Conservation (phyloP, 139 green algal genomes). For the Coelastrella sp. region DNA sequence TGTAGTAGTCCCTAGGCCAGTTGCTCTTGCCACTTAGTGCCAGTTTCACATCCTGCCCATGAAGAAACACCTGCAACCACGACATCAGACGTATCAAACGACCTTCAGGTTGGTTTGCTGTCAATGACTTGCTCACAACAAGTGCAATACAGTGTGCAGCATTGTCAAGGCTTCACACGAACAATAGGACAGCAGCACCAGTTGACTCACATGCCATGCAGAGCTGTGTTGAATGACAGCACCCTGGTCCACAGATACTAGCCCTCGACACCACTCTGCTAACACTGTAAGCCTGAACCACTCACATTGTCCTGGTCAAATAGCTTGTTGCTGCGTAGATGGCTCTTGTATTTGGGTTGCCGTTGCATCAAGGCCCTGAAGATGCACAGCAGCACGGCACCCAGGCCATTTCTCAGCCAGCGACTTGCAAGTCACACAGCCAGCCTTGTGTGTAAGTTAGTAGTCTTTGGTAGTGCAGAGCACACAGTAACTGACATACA, state of each 20-base stretch:
- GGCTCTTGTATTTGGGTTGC: slow-evolving; percentile 10
- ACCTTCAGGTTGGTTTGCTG: no score
- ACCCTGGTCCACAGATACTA: no score
- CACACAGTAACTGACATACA: no score
- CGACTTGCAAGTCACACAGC: no score
- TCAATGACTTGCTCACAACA: no score
- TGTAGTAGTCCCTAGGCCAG: slow-evolving; percentile 27
- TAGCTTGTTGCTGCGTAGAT: slow-evolving; percentile 28
- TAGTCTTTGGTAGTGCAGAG: no score
- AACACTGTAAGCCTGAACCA: not conserved
- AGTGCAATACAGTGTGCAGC: no score
- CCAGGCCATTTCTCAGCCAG: not conserved
- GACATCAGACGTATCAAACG: no score
- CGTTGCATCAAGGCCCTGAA: not conserved
- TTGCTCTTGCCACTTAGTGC: not conserved
- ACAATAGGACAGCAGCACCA: no score
- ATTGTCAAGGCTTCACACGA: no score
- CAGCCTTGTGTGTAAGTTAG: no score
- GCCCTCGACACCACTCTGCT: not conserved
- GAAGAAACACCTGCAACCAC: slow-evolving; percentile 19
- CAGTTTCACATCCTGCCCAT: slow-evolving; percentile 8
- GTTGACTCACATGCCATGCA: no score
- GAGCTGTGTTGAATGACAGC: not conserved
- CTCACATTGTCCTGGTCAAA: slow-evolving; percentile 45
- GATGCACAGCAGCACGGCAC: not conserved